Conservation (phyloP, 306 rosid genomes). For the Vigna unguiculata region DNA sequence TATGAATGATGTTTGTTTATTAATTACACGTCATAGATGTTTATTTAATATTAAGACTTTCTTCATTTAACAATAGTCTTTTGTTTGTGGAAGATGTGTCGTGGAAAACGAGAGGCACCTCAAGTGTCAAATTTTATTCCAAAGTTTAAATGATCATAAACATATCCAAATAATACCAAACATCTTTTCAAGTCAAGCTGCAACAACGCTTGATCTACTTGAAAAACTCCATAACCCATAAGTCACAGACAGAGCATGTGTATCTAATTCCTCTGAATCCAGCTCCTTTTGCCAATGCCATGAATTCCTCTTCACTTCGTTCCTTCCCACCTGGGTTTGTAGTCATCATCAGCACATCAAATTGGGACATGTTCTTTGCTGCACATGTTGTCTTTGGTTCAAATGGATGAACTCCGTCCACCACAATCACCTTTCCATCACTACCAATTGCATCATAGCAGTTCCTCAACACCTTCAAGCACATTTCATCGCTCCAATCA, state of each 20-base stretch:
- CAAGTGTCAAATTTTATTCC: too few relatives aligned
- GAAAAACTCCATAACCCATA: conserved; percentile 47
- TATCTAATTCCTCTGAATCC: conserved; percentile 46
- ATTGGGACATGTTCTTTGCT: neutral
- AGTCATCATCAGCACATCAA: conserved; percentile 46
- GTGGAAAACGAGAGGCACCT: too few relatives aligned
- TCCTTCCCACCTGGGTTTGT: conserved; percentile 56
- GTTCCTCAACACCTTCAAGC: conserved; percentile 51
- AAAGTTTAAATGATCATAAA: too few relatives aligned
- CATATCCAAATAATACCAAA: too few relatives aligned
- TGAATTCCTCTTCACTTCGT: conserved; percentile 42
- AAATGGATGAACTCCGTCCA: conserved; percentile 38
- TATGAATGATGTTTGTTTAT: too few relatives aligned
- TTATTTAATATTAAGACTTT: too few relatives aligned
- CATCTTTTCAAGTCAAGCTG: too few relatives aligned
- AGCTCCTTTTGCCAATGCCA: conserved; percentile 40
- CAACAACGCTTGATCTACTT: conserved; percentile 28
- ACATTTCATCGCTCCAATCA: conserved; percentile 51
- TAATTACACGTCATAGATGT: too few relatives aligned
- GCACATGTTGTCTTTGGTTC: neutral
- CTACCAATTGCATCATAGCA: conserved; percentile 46
- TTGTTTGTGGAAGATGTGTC: too few relatives aligned
- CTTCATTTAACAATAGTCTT: too few relatives aligned
- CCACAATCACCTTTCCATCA: conserved; percentile 54
- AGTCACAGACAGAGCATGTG: neutral